A percentile compares a stretch with the other conserved stretches of the same genome.
phyloP scores from a whole-genome alignment of 805 yeast genomes.

The Cyberlindnera bimundalis region DNA sequence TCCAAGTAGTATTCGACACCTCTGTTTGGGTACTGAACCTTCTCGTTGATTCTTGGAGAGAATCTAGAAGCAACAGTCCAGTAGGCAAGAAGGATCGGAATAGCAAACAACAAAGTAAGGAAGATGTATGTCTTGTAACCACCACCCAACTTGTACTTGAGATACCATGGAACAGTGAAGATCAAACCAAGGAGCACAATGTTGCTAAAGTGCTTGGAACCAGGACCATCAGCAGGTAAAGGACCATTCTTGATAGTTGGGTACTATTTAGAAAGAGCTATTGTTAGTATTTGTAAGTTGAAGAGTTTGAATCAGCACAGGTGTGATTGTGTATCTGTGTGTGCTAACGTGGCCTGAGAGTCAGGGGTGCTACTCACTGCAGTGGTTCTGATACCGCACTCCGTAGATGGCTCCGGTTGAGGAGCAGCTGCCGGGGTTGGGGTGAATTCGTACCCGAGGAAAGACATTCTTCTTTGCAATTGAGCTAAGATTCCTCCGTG shows the following conservation, averaged over 20 bases:
- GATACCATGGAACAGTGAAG: slow-evolving; percentile 55
- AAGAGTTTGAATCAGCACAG: too few relatives aligned
- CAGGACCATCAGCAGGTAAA: slow-evolving; percentile 89
- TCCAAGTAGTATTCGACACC: slow-evolving; percentile 79
- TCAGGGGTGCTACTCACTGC: slow-evolving; percentile 14
- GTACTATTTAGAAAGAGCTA: slow-evolving; percentile 26
- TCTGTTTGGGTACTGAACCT: slow-evolving; percentile 67
- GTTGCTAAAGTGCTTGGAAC: slow-evolving; percentile 73
- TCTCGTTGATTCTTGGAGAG: slow-evolving; percentile 79
- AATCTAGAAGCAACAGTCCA: slow-evolving; percentile 78
- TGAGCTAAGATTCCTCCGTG: neutral
- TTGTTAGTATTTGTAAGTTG: slow-evolving; percentile 12
- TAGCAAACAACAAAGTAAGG: slow-evolving; percentile 46
- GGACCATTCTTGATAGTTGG: slow-evolving; percentile 86
- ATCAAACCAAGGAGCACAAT: slow-evolving; percentile 45
- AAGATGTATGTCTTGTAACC: slow-evolving; percentile 67
- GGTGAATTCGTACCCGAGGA: slow-evolving; percentile 45
- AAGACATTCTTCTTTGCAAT: slow-evolving; percentile 17
- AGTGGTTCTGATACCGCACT: slow-evolving; percentile 42
- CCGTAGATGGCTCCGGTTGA: slow-evolving; percentile 38
- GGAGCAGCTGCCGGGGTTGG: slow-evolving; percentile 55
- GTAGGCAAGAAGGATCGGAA: slow-evolving; percentile 77
- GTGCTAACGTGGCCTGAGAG: too few relatives aligned
- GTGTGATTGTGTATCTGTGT: too few relatives aligned
- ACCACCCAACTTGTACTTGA: slow-evolving; percentile 63